Percentiles rank a stretch among this genome's conserved stretches.
Conservation (phyloP, 2,329 filamentous ascomycete species). For the Xylariaceae sp. region DNA sequence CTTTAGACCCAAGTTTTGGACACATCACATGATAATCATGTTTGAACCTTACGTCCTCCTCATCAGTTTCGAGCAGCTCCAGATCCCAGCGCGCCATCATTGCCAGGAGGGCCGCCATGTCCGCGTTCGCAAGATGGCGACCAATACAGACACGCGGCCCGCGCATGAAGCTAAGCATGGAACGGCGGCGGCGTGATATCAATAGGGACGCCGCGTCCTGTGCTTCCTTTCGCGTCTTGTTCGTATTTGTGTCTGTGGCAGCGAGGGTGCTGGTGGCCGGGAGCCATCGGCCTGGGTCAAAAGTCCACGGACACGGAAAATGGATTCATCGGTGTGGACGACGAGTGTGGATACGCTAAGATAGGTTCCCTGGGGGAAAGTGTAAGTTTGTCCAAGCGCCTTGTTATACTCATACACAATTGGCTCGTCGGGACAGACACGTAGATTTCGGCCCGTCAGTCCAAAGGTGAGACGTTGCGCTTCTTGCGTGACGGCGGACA, state of each 20-base stretch:
- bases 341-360: conserved; percentile 17
- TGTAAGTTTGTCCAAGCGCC: conserved; percentile 25
- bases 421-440: conserved; percentile 29
- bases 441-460: conserved; percentile 45
- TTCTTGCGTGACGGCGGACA: conserved; percentile 34
- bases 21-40: conserved; percentile 32
- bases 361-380: conserved; percentile 31
- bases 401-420: conserved; percentile 29
- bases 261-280: background rate
- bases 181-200: conserved; percentile 8
- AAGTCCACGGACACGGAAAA: conserved; percentile 14
- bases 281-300: conserved; percentile 18
- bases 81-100: conserved; percentile 41
- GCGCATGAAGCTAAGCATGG: conserved; percentile 18
- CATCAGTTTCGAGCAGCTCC: conserved; percentile 35
- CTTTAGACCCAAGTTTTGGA: conserved; percentile 27
- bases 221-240: background rate
- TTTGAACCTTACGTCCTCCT: conserved; percentile 32
- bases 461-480: conserved; percentile 45
- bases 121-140: conserved; percentile 43
- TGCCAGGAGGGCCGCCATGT: conserved; percentile 38
- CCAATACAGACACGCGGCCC: conserved; percentile 51
- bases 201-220: background rate
- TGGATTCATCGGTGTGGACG: conserved; percentile 13
- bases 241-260: background rate